A percentile compares a stretch with the other conserved stretches of the same genome.
Evolutionary conservation across 345 rosid species (phyloP).

Genomic region (Dipteronia sinensis): DNA sequence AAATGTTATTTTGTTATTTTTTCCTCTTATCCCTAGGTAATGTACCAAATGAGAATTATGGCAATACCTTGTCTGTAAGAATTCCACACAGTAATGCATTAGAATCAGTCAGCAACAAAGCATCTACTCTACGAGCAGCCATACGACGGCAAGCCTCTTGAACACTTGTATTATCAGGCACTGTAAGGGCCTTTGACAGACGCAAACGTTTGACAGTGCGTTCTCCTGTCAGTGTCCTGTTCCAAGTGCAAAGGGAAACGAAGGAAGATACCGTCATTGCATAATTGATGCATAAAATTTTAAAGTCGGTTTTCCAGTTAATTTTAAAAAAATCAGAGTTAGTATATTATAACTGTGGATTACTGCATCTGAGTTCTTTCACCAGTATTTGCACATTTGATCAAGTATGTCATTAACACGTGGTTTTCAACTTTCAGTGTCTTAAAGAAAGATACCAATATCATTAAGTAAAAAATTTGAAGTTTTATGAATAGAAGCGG

Average conservation of each 20-base stretch:
- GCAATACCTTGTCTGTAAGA: constrained; percentile 88
- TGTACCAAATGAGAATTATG: not conserved
- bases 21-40: not conserved
- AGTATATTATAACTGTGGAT: not conserved
- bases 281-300: not conserved
- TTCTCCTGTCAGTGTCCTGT: constrained; percentile 87
- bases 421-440: not conserved
- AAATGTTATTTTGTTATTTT: not conserved
- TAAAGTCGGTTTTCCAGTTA: not conserved
- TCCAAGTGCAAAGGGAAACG: constrained; percentile 15
- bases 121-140: constrained; percentile 97
- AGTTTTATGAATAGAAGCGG: not conserved
- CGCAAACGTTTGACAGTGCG: constrained; percentile 90
- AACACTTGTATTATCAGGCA: constrained; percentile 79
- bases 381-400: not conserved
- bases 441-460: not conserved
- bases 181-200: constrained; percentile 86
- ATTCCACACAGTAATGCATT: constrained; percentile 96
- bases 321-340: not conserved
- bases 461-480: not conserved
- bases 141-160: constrained; percentile 91
- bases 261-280: not conserved
- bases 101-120: constrained; percentile 86
- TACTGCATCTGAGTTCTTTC: not conserved
- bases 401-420: not conserved